Base-by-base conservation (phyloP, 768 basidiomycete species). In the Leucocoprinus birnbaumii region DNA sequence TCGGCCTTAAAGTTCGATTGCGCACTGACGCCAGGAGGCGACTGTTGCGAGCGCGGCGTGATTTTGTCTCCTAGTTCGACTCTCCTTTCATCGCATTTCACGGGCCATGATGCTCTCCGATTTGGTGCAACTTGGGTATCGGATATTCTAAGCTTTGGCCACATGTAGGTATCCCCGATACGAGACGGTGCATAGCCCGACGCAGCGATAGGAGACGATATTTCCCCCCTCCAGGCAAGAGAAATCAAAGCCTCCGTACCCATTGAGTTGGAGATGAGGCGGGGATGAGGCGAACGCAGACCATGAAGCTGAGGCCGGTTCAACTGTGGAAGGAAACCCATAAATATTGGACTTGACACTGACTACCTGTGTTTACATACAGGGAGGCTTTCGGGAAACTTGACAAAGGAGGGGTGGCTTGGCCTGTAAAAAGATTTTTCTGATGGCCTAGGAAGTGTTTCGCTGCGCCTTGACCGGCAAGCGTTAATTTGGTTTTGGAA, bases 151-250 rank as follows among this genome's bases (percentile, higher is more conserved):
- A 53, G 43, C 27, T 45, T 53, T 19, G 51, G 51, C 51, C 51
- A 53, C 35, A 54, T 56, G 14, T 37, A 42, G 14, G 55, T 49
- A 38, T 45, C 38, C 21, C 57, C 56, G 26, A 53, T 48, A 18
- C 47, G 34, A 13, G 58, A 50, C 8, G 55, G 48, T 19, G 54
- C 26, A 26, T 51, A 51, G 27, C 63, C 56, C 14, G 59, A 55
- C 3, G 54, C 49, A 21, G 55, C 59, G 11, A 61, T 27, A 5
- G 31, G 31, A 11, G 31, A 31, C 16, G 51, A 44, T n/a, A 59
- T 38, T 31, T 64, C 59, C 13, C 69, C 69, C 3, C 64, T 69
- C 69, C 69, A 70, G 42, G 69, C 66, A 0, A 69, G 60, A 19
- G 68, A 66, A 26, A 65, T 66, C 10, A 70, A 58, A n/a, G 63